Base-by-base conservation (phyloP, 345 rosid species). In the Eutrema japonicum region DNA sequence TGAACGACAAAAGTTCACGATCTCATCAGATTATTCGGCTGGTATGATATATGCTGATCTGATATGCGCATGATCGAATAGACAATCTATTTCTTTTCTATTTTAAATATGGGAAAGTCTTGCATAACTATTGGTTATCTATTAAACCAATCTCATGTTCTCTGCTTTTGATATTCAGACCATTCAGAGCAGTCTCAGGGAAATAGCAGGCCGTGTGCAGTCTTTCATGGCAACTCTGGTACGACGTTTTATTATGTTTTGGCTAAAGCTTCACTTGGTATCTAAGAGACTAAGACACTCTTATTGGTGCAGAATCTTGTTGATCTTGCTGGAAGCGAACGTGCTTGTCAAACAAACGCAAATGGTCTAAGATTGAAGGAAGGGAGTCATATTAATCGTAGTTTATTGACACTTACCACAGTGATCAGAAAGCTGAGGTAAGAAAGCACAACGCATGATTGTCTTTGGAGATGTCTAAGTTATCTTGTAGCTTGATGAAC, bases 241-340 rank as follows among this genome's bases (percentile, higher is more conserved):
- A 83, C 62, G 84, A 43, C 50, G 35, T n/a, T 53, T 63, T 63
- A 40, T 45, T 53, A 66, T 70, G 32, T 33, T 26, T n/a, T 49
- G 40, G 71, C 71, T 72, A 52, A 40, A 55, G 32, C 41, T 38
- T 66, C 63, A 33, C 49, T 70, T 57, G 51, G 48, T 59, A 57
- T 14, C 36, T 6, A 67, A 54, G 72, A 53, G 49, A 53, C 62
- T 71, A 50, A 56, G 67, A 64, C 72, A 50, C 4, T 66, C 32
- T 33, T 6, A 80, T 74, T 66, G 62, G 58, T 76, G 69, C 87
- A 93, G 98, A 93, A 94, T 82, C 92, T 94, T 50, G 98, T 94
- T 72, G 98, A 94, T 82, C 97, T 94, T 61, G 98, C 98, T 76
- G 98, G 98, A 76, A 93, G 98, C 72, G 98, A 93, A 73, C 97